Evolutionary conservation across 345 rosid genomes (phyloP).

Genomic region (Combretum micranthum): DNA sequence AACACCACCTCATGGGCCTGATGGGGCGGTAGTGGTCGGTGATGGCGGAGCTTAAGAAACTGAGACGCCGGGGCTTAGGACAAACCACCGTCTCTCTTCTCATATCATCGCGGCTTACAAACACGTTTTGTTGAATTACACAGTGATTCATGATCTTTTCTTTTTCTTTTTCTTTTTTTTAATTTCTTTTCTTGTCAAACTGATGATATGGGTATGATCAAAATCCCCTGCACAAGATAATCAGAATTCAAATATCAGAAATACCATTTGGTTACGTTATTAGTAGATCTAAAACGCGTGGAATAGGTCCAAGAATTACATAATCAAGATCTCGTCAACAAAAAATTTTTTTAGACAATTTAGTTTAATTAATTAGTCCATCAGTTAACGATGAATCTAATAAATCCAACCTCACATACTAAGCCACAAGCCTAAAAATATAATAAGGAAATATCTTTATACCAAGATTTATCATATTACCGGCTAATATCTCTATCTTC

Average conservation of each 20-base stretch:
- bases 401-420: no score
- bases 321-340: conserved; percentile 25
- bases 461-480: no score
- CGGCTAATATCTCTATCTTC: no score
- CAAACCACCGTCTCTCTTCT: conserved; percentile 50
- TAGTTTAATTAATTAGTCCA: background rate
- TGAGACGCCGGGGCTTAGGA: conserved; percentile 73
- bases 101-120: conserved; percentile 47
- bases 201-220: no score
- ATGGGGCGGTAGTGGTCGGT: conserved; percentile 43
- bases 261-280: background rate
- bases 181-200: no score
- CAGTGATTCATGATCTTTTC: conserved; percentile 49
- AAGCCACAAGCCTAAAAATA: no score
- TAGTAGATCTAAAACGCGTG: background rate
- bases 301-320: conserved; percentile 1
- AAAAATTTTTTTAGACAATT: background rate
- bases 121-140: conserved; percentile 42
- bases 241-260: background rate
- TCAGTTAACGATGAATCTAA: no score
- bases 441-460: no score
- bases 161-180: background rate
- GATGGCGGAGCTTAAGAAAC: conserved; percentile 21
- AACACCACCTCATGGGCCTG: conserved; percentile 51
- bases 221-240: background rate